phyloP scores from a whole-genome alignment of 2,329 filamentous ascomycete genomes.

The Eutypella sp. region DNA sequence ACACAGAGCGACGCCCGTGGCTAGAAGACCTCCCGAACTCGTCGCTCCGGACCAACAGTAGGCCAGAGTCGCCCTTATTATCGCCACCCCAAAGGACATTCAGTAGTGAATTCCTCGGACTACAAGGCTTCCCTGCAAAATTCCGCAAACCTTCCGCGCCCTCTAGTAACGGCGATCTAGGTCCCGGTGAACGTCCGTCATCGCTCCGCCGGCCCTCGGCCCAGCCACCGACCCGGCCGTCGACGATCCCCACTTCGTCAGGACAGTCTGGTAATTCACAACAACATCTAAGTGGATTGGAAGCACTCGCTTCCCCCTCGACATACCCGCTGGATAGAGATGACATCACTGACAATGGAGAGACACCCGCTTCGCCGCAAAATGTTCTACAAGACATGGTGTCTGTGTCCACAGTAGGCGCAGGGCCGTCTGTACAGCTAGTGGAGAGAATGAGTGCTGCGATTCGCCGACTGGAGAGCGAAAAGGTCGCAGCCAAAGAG shows the following conservation, averaged over 20 bases:
- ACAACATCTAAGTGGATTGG: constrained; percentile 46
- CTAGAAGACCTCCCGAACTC: constrained; percentile 43
- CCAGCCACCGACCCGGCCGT: constrained; percentile 40
- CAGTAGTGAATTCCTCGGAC: constrained; percentile 48
- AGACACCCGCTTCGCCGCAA: constrained; percentile 56
- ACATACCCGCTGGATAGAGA: constrained; percentile 42
- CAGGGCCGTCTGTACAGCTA: constrained; percentile 88
- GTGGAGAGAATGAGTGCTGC: constrained; percentile 95
- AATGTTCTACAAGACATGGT: constrained; percentile 78
- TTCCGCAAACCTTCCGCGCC: constrained; percentile 44
- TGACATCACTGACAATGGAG: constrained; percentile 48
- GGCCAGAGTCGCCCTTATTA: constrained; percentile 51
- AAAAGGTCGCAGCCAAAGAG: constrained; percentile 84
- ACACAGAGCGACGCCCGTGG: constrained; percentile 44
- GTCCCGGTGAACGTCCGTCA: constrained; percentile 33
- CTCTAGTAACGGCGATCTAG: constrained; percentile 44
- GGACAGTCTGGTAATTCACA: constrained; percentile 27
- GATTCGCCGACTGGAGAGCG: constrained; percentile 83
- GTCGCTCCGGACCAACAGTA: constrained; percentile 41
- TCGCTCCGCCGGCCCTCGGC: constrained; percentile 45
- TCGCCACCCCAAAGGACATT: constrained; percentile 44
- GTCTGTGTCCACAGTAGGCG: constrained; percentile 82
- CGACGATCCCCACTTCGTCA: constrained; percentile 34
- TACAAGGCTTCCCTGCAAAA: constrained; percentile 37
- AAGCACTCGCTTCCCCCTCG: constrained; percentile 35